Base-by-base conservation (phyloP, 2,329 filamentous ascomycete species). In the Penicillium sp. region DNA sequence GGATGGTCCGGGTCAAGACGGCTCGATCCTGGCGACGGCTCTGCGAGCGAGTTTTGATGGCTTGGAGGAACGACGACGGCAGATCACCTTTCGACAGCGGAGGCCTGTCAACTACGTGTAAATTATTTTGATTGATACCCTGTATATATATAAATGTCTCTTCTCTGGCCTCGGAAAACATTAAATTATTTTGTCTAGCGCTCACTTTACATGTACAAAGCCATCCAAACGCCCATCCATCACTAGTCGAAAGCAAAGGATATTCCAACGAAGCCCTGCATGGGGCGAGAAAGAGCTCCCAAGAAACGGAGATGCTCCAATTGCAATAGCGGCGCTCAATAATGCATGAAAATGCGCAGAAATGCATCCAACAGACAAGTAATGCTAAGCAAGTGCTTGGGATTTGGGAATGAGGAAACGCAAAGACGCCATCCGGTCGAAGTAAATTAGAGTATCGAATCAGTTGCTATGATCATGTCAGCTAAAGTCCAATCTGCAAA, bases 1-100 rank as follows among this genome's bases (percentile, higher is more conserved):
- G 69, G 55, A 68, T 36, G 38, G 42, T 18, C 25, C 39, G 10
- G 10, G 36, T 9, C 3, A 38, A 8, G 43, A 18, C 1, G 35
- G 13, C 9, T 46, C 55, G 44, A 57, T 73, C 24, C 53, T 73
- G 28, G 45, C 50, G 3, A 43, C 46, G 49, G 60, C 50, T 20
- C 44, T 72, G 16, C 60, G 45, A 18, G 68, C 64, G 11, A 69
- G 68, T 48, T 71, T 72, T 44, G 61, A 66, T 48, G 59, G 51
- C 13, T 50, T 68, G 31, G 53, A 63, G 44, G 51, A 25, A 2
- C 25, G 61, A 13, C 60, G 65, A 18, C 49, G 36, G 27, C 42
- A 38, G 35, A 50, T 63, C 22, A 31, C 41, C 5, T 8, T 11
- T 38, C 8, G 16, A 18, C 18, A 11, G 35, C 11, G 18, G 10